Evolutionary conservation across 129 eudicot genomes (phyloP), one percentile per base, ranked within the genome.

Genomic region (Logfia minima): DNA sequence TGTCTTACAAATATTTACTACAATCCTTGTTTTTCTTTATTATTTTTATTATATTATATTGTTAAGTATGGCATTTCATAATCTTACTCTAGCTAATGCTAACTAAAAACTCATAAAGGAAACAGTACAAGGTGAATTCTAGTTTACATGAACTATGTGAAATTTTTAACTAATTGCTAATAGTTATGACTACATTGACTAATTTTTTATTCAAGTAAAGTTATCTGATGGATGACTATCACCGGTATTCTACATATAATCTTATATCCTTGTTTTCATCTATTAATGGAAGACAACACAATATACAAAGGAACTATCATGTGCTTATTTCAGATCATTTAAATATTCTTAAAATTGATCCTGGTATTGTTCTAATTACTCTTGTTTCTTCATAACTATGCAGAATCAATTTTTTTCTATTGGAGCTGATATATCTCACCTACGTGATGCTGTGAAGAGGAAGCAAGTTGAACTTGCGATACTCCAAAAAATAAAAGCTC

Each of bases 351-450:
- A 45, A 39, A 61, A 71, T 0, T 59, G 76, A 29, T 76, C 35
- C 19, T 31, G 34, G 11, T 53, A 2, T 37, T 55, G 26, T 35
- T 34, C 59, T 31, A 24, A 37, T 68, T 68, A 68, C n/a, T 55
- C 23, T 68, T 55, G 13, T n/a, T 24, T 63, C 35, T 79, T 75
- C 3, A 41, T 41, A 9, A 41, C 48, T 77, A 11, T 77, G 65
- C 75, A 94, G 98, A 85, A 76, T 59, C 81, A 87, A 43, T 65
- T 91, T 39, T 84, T 75, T 74, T 86, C 93, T 56, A 75, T 94
- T 79, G 90, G 85, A 72, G 67, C 77, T 71, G 86, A 86, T 74
- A 77, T 91, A 75, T 82, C 92, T n/a, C 84, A 83, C 64, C 43
- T 90, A 19, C 89, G 87, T 8, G 88, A 85, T 68, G 61, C 78